Percentiles rank a stretch among this genome's conserved stretches.
These are phyloP conservation scores for Piper betle DNA, from an alignment of 164 flowering plant species.

Conservation along the genomic window DNA sequence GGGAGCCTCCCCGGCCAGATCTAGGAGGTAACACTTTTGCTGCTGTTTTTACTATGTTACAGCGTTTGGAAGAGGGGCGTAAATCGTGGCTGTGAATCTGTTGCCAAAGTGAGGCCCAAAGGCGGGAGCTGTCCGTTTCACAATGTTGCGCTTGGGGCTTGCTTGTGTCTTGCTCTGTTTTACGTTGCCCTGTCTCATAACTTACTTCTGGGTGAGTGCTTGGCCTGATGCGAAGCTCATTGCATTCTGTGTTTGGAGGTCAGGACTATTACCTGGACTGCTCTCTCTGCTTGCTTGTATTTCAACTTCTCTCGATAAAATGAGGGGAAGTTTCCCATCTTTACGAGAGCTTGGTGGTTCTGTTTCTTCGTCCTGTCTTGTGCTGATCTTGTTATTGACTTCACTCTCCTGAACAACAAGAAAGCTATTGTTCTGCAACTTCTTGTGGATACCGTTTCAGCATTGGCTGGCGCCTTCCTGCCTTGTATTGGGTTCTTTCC, in stretches of 20 bases:
- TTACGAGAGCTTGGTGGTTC: slow-evolving; percentile 24
- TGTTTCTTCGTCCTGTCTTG: slow-evolving; percentile 14
- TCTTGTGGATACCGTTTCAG: slow-evolving; percentile 16
- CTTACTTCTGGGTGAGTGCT: slow-evolving; percentile 19
- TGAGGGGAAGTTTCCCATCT: slow-evolving; percentile 9
- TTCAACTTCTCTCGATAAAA: slow-evolving; percentile 8
- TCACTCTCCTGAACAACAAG: slow-evolving; percentile 2
- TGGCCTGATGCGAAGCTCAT: slow-evolving; percentile 18
- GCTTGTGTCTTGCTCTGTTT: slow-evolving; percentile 30
- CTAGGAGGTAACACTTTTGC: no score
- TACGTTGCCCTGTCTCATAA: slow-evolving; percentile 21
- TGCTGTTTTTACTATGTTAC: no score
- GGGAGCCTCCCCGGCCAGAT: no score
- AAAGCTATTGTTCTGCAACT: slow-evolving; percentile 8
- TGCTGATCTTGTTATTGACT: slow-evolving; percentile 14
- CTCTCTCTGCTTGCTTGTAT: slow-evolving; percentile 20
- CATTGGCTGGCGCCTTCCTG: slow-evolving; percentile 9
- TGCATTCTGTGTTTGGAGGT: slow-evolving; percentile 13
- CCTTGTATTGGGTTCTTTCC: slow-evolving; percentile 13
- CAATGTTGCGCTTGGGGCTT: slow-evolving; percentile 24
- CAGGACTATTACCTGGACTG: slow-evolving; percentile 18
- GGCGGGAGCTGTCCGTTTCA: slow-evolving; percentile 12
- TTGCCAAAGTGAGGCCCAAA: slow-evolving; percentile 12
- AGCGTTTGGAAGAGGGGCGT: no score
- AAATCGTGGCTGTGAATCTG: no score